Evolutionary conservation across 2,329 filamentous ascomycete genomes (phyloP).

Genomic region (Pezicula neosporulosa): DNA sequence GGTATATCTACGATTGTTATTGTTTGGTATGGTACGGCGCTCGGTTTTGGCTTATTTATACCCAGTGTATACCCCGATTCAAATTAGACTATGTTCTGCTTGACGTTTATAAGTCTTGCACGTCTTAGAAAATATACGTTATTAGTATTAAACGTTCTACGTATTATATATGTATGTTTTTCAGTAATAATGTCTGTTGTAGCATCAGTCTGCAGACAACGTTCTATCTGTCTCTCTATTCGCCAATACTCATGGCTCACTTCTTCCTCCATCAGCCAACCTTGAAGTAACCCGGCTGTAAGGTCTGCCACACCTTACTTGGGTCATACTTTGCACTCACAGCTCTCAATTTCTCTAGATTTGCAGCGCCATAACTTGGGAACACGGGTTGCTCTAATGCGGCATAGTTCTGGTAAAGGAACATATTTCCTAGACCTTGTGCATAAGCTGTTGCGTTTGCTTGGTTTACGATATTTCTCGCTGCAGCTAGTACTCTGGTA

Average conservation of each 20-base stretch:
- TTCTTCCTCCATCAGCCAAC: conserved; percentile 10
- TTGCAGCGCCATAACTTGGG: conserved; percentile 30
- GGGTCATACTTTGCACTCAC: conserved; percentile 25
- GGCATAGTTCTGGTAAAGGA: conserved; percentile 39
- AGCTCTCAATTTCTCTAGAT: conserved; percentile 23
- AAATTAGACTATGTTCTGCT: too few relatives aligned
- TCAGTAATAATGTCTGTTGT: too few relatives aligned
- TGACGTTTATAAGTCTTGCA: too few relatives aligned
- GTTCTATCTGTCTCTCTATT: background rate
- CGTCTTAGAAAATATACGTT: too few relatives aligned
- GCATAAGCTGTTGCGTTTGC: conserved; percentile 24
- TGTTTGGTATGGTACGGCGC: too few relatives aligned
- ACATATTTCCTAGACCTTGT: conserved; percentile 32
- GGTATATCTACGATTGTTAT: too few relatives aligned
- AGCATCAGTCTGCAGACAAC: too few relatives aligned
- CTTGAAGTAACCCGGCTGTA: conserved; percentile 38
- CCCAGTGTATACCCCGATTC: too few relatives aligned
- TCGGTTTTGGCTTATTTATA: too few relatives aligned
- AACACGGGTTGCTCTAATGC: conserved; percentile 31
- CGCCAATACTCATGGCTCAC: background rate
- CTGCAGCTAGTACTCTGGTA: conserved; percentile 24
- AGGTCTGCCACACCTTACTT: conserved; percentile 19
- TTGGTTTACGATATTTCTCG: conserved; percentile 22
- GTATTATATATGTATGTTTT: too few relatives aligned
- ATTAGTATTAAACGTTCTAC: too few relatives aligned